Base-by-base conservation (phyloP, 768 basidiomycete genomes). In the Tylopilus sp. region DNA sequence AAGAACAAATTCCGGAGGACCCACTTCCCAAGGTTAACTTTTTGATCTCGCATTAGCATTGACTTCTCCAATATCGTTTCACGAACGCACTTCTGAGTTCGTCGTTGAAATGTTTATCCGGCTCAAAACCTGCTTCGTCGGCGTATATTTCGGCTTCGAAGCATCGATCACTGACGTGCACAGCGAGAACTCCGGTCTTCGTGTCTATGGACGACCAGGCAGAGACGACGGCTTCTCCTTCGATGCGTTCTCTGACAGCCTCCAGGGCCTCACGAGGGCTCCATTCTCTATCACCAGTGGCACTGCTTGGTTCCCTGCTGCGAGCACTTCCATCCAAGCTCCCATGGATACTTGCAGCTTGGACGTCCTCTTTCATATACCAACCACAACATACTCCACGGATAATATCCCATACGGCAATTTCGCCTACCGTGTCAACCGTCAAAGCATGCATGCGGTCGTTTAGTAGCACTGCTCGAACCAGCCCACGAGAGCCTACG, bases 61-160 rank as follows among this genome's bases (percentile, higher is more conserved):
- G 23, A 33, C 6, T 12, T 30, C 25, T n/a, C 28, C 30, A 50
- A 53, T 53, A 33, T 50, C 30, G 23, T 21, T 25, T 47, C 46
- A 36, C 25, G 18, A 36, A 79, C 88, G 65, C 59, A 93, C 95
- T 62, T 67, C 94, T 83, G 15, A 82, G 75, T 61, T 98, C 95
- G 48, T 94, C 91, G 41, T 74, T 81, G 56, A 83, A 83, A 9
- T 78, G 73, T 6, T 78, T 77, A 48, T 85, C 80, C 23, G 74
- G 69, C 0, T 71, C 73, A 62, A 83, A 85, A 18, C 90, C 91
- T 36, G 88, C 81, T 65, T 98, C 94, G 64, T 98, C 95, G 12
- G 90, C 88, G 64, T 95, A 98, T 2, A 95, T 83, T 70, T 99
- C 97, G 6, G 91, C 89, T 49, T 98, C 95, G 65, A 98, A 98